Percentiles rank a stretch among this genome's conserved stretches.
phyloP scores from a whole-genome alignment of 352 stramenopile species.

The Thalassiosira mediterranea region DNA sequence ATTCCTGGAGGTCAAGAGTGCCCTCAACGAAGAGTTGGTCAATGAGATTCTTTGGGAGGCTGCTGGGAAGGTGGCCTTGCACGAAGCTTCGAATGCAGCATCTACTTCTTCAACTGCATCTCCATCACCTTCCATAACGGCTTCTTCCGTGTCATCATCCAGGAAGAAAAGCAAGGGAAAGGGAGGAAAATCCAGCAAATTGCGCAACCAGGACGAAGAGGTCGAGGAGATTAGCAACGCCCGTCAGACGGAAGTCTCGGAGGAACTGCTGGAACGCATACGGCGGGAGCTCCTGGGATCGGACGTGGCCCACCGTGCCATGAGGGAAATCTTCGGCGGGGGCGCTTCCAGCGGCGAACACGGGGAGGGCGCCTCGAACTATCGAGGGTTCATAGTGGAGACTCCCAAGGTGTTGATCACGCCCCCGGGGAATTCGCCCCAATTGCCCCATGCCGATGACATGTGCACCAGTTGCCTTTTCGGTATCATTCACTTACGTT shows the following conservation, averaged over 20 bases:
- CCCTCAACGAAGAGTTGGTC: background rate
- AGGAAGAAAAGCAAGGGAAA: too few species aligned
- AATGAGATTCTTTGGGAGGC: background rate
- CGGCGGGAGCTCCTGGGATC: background rate
- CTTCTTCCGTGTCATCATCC: too few species aligned
- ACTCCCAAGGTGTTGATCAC: constrained; percentile 18
- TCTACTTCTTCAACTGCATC: too few species aligned
- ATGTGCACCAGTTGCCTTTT: constrained; percentile 21
- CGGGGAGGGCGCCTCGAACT: background rate
- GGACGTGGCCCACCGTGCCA: background rate
- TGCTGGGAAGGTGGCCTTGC: background rate
- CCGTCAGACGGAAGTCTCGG: constrained; percentile 15
- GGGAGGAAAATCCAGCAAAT: background rate
- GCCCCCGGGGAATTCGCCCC: constrained; percentile 8
- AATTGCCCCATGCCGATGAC: constrained; percentile 29
- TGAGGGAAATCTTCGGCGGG: background rate
- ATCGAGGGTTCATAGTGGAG: constrained; percentile 27
- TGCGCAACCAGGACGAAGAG: background rate
- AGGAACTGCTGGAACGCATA: background rate
- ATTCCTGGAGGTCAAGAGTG: background rate
- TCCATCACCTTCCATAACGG: too few species aligned
- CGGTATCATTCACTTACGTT: constrained; percentile 13
- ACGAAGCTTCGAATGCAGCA: too few species aligned
- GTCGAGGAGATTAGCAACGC: constrained; percentile 25
- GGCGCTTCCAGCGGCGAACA: background rate